Evolutionary conservation across 257 asterid genomes (phyloP).

Genomic region (Echites panduratus): DNA sequence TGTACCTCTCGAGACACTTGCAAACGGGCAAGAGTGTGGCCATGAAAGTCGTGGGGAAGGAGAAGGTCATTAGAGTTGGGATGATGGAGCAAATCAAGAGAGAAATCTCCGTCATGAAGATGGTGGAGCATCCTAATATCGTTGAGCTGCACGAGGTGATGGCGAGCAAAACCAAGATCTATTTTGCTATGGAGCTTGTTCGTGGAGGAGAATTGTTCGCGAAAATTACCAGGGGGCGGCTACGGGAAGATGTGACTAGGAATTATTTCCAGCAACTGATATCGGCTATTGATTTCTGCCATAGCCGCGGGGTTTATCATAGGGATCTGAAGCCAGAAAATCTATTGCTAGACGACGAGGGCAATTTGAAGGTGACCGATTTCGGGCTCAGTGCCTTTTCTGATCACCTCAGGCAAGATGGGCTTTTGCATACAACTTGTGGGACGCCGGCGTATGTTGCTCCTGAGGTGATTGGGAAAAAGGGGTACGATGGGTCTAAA

Average conservation of each 20-base stretch:
- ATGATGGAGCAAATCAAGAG: conserved; percentile 63
- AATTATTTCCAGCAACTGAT: conserved; percentile 46
- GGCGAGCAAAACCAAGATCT: conserved; percentile 55
- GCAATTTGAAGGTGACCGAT: conserved; percentile 48
- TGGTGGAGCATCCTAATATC: conserved; percentile 50
- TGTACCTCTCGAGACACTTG: conserved; percentile 39
- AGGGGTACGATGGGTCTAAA: conserved; percentile 50
- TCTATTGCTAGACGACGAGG: conserved; percentile 38
- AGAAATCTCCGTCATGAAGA: conserved; percentile 49
- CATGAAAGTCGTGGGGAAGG: conserved; percentile 50
- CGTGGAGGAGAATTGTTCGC: conserved; percentile 51
- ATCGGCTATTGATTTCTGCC: conserved; percentile 52
- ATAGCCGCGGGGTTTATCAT: conserved; percentile 51
- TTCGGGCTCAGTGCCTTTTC: conserved; percentile 47
- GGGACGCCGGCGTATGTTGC: conserved; percentile 55
- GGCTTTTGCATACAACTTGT: conserved; percentile 43
- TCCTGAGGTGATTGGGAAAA: conserved; percentile 51
- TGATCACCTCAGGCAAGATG: conserved; percentile 41
- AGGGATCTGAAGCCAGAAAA: conserved; percentile 51
- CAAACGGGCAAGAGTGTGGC: conserved; percentile 45
- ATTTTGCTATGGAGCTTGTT: conserved; percentile 46
- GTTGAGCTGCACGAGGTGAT: conserved; percentile 52
- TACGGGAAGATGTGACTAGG: conserved; percentile 48
- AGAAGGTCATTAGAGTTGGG: conserved; percentile 47
- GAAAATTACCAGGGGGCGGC: conserved; percentile 35